Evolutionary conservation across 345 rosid genomes (phyloP), one percentile per base, ranked within the genome.

Genomic region (Geranium rotundifolium): DNA sequence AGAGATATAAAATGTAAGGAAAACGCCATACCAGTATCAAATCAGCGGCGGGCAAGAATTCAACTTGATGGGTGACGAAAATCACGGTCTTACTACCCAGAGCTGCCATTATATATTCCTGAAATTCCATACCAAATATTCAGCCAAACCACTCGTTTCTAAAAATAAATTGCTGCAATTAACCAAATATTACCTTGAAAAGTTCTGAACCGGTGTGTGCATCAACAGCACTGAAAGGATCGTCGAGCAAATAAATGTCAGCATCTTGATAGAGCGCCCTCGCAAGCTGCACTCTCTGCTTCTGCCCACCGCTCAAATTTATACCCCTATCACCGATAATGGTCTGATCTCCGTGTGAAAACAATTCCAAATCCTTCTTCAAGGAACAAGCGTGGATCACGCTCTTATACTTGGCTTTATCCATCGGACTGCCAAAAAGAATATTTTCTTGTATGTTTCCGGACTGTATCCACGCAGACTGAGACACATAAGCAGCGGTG

Each of bases 181-280:
- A 46, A 55, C 54, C 8, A 73, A 58, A 7, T 66, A 76, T 76
- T 75, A 95, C 99, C 92, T 85, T 85, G 79, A 95, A 95, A 73
- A 95, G 70, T 52, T 95, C 99, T 63, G 99, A 88, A 69, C 99
- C 85, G 3, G 99, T 95, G 65, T 95, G 99, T 19, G 97, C 99
- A 81, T 95, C 99, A 71, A 95, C 96, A 60, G 99, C 99, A 80
- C 99, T 95, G 74, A 95, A 95, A 59, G 99, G 99, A 69, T 95
- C 99, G 68, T 95, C 99, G 59, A 95, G 96, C 64, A 95, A 82
- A 77, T 95, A 95, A 39, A 95, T 81, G 67, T 95, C 99, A 55
- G 97, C 99, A 78, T 90, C 99, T 81, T 95, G 99, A 82, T 95
- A 95, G 54, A 95, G 83, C 6, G 99, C 99, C 81, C 99, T 84